Evolutionary conservation across 1,284 basidiomycete species (phyloP).

Genomic region (Rhodotorula sp.): DNA sequence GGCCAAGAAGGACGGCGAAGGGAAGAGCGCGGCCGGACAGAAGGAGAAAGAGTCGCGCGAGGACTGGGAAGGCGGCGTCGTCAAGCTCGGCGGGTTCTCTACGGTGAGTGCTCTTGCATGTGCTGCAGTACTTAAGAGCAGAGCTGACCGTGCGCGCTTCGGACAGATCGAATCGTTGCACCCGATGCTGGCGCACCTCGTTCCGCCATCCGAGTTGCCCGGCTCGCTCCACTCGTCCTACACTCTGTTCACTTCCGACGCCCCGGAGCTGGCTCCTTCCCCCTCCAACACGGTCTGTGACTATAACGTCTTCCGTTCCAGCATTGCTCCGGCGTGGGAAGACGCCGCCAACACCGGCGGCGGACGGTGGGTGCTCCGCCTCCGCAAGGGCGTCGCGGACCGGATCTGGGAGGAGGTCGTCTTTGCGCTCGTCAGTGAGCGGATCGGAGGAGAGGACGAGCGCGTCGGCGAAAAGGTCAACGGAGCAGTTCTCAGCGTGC

Average conservation of each 20-base stretch:
- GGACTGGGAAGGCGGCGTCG: constrained; percentile 39
- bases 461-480: constrained; percentile 38
- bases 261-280: constrained; percentile 24
- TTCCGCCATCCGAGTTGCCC: constrained; percentile 37
- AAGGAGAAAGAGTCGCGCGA: constrained; percentile 39
- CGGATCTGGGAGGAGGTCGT: constrained; percentile 45
- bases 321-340: constrained; percentile 52
- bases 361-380: constrained; percentile 52
- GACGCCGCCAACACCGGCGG: constrained; percentile 51
- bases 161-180: constrained; percentile 40
- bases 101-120: constrained; percentile 14
- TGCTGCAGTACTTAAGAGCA: neutral
- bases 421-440: constrained; percentile 41
- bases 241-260: constrained; percentile 13
- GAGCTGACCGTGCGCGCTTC: neutral
- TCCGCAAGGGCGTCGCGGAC: constrained; percentile 46
- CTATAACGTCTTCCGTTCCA: constrained; percentile 50
- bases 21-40: constrained; percentile 10
- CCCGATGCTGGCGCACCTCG: constrained; percentile 41
- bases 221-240: constrained; percentile 30
- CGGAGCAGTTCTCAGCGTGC: constrained; percentile 43
- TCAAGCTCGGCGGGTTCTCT: constrained; percentile 40
- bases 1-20: constrained; percentile 31
- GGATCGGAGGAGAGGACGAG: constrained; percentile 33
- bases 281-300: constrained; percentile 39